A percentile compares a stretch with the other conserved stretches of the same genome.
Evolutionary conservation across 2,329 filamentous ascomycete species (phyloP).

Genomic region (Fusarium redolens): DNA sequence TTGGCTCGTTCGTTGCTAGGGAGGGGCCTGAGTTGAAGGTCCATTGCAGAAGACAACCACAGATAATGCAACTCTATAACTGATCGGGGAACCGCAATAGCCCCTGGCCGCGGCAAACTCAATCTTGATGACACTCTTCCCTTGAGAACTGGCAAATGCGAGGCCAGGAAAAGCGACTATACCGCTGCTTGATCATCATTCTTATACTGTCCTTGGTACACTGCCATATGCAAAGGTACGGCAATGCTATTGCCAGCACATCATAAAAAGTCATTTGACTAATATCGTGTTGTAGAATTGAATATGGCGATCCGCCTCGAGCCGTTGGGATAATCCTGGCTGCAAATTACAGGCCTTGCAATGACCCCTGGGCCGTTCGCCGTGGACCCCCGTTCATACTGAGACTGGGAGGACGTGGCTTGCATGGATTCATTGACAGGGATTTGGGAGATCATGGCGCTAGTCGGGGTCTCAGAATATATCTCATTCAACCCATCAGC

Average conservation of each 20-base stretch:
- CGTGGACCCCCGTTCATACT: neutral
- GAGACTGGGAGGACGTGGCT: slow-evolving; percentile 25
- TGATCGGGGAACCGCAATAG: neutral
- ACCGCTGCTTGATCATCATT: neutral
- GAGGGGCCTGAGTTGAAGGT: neutral
- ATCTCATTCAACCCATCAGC: neutral
- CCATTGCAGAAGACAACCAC: neutral
- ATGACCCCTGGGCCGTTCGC: slow-evolving; percentile 7
- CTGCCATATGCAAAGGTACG: slow-evolving; percentile 2
- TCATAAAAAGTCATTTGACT: slow-evolving; percentile 4
- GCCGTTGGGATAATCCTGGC: slow-evolving; percentile 26
- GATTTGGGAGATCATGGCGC: slow-evolving; percentile 39
- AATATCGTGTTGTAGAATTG: neutral
- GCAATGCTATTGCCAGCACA: slow-evolving; percentile 4
- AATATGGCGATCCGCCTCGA: slow-evolving; percentile 18
- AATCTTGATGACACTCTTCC: slow-evolving; percentile 14
- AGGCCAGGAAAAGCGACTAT: neutral
- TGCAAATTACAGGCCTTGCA: slow-evolving; percentile 24
- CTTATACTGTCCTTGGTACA: neutral
- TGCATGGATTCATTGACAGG: slow-evolving; percentile 31
- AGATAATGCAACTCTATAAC: neutral
- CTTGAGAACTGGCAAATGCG: neutral
- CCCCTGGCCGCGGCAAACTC: slow-evolving; percentile 8
- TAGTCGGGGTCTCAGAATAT: slow-evolving; percentile 29
- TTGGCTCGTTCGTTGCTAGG: neutral